Conservation (phyloP, 1,284 basidiomycete genomes). For the Boletus holoroseus region DNA sequence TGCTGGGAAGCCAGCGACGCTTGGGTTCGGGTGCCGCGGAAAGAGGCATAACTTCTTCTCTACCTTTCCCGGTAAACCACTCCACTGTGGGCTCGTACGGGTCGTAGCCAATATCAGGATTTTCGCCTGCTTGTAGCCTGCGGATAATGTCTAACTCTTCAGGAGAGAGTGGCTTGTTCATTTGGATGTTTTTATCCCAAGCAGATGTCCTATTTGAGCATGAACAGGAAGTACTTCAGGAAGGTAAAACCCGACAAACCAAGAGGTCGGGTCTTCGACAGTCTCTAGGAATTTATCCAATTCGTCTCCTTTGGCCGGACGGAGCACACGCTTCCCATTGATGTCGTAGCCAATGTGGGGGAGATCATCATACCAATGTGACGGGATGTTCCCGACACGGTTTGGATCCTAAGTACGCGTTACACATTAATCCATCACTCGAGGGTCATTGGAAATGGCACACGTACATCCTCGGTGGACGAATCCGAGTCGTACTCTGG, state of each 20-base stretch:
- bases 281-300: conserved; percentile 95
- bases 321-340: conserved; percentile 89
- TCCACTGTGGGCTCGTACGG: conserved; percentile 92
- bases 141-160: conserved; percentile 96
- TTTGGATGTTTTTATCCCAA: conserved; percentile 85
- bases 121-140: conserved; percentile 84
- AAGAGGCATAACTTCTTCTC: conserved; percentile 90
- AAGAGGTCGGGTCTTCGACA: conserved; percentile 87
- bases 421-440: conserved; percentile 7
- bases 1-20: conserved; percentile 93
- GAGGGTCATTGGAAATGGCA: conserved; percentile 2
- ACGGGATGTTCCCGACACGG: conserved; percentile 90
- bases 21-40: conserved; percentile 93
- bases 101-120: conserved; percentile 85
- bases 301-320: conserved; percentile 94
- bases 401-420: conserved; percentile 69
- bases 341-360: conserved; percentile 99
- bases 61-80: conserved; percentile 97
- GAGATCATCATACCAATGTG: conserved; percentile 99
- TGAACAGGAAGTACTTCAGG: conserved; percentile 7
- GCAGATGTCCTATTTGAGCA: conserved; percentile 73
- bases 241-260: conserved; percentile 46
- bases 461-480: conserved; percentile 89
- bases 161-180: conserved; percentile 80
- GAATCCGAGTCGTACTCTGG: conserved; percentile 96